phyloP scores from a whole-genome alignment of 805 yeast genomes.

The Barnettozyma sp. region DNA sequence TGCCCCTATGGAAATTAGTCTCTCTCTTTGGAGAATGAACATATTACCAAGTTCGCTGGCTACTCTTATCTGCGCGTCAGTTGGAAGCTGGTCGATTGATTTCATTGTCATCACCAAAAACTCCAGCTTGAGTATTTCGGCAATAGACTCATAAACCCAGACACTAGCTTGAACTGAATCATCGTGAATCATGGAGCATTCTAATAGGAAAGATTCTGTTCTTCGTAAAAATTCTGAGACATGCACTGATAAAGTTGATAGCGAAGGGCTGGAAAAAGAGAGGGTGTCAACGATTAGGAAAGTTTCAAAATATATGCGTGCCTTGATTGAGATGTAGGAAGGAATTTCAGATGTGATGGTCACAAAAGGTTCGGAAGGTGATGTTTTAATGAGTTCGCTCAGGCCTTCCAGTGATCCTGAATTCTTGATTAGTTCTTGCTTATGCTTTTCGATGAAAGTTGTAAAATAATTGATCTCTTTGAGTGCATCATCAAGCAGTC shows the following conservation, averaged over 20 bases:
- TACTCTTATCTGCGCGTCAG: slow-evolving; percentile 21
- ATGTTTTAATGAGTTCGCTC: not conserved
- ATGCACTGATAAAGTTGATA: slow-evolving; percentile 36
- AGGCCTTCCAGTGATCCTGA: not conserved
- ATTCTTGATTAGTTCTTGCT: slow-evolving; percentile 4
- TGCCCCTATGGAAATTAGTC: slow-evolving; percentile 31
- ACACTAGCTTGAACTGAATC: slow-evolving; percentile 30
- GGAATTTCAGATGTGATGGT: not conserved
- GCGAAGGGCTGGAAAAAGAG: slow-evolving; percentile 31
- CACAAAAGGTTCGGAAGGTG: not conserved
- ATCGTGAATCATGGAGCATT: slow-evolving; percentile 26
- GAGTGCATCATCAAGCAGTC: slow-evolving; percentile 54
- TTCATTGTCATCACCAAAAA: slow-evolving; percentile 11
- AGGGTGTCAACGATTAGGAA: slow-evolving; percentile 32
- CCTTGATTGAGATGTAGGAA: slow-evolving; percentile 13
- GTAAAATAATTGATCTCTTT: slow-evolving; percentile 43
- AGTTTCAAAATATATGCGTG: slow-evolving; percentile 32
- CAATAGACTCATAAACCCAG: slow-evolving; percentile 34
- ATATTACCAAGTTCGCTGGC: slow-evolving; percentile 44
- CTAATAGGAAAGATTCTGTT: slow-evolving; percentile 33
- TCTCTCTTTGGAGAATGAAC: slow-evolving; percentile 40
- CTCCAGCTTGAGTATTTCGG: slow-evolving; percentile 31
- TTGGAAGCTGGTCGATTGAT: slow-evolving; percentile 19
- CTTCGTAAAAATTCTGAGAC: slow-evolving; percentile 33
- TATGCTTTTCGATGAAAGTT: slow-evolving; percentile 23